Conservation (phyloP, 2,329 filamentous ascomycete species). For the Laburnicola sp. region DNA sequence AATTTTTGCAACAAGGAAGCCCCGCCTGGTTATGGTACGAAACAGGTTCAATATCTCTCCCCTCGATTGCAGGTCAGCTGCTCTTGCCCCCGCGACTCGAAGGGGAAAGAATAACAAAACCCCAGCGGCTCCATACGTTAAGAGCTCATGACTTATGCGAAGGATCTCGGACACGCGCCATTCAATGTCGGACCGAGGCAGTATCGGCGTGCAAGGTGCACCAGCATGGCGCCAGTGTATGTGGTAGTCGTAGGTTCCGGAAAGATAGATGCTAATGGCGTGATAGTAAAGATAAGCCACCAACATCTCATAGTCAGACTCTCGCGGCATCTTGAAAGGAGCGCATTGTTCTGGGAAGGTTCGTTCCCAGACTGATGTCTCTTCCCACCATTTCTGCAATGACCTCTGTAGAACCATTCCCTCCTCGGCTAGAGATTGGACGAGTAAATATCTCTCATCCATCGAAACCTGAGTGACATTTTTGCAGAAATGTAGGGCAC, state of each 20-base stretch:
- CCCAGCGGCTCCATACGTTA: conserved; percentile 23
- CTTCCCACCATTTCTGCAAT: conserved; percentile 23
- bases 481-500: conserved; percentile 13
- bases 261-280: conserved; percentile 34
- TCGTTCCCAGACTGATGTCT: conserved; percentile 16
- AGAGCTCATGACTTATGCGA: conserved; percentile 16
- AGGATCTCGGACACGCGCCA: conserved; percentile 27
- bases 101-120: conserved; percentile 32
- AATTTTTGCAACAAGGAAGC: conserved; percentile 25
- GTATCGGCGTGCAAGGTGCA: conserved; percentile 19
- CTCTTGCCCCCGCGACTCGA: conserved; percentile 32
- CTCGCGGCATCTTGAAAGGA: not conserved
- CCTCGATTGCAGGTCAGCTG: conserved; percentile 9
- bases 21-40: conserved; percentile 13
- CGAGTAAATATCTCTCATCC: not conserved
- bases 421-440: conserved; percentile 20
- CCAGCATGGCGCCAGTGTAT: conserved; percentile 16
- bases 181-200: conserved; percentile 16
- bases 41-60: conserved; percentile 18
- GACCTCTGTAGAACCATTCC: conserved; percentile 20
- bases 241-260: conserved; percentile 34
- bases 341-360: not conserved
- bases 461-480: not conserved
- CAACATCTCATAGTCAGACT: conserved; percentile 18
- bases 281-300: conserved; percentile 26